Evolutionary conservation across 2,329 filamentous ascomycete species (phyloP).

Genomic region (Aspergillus quadricinctus): DNA sequence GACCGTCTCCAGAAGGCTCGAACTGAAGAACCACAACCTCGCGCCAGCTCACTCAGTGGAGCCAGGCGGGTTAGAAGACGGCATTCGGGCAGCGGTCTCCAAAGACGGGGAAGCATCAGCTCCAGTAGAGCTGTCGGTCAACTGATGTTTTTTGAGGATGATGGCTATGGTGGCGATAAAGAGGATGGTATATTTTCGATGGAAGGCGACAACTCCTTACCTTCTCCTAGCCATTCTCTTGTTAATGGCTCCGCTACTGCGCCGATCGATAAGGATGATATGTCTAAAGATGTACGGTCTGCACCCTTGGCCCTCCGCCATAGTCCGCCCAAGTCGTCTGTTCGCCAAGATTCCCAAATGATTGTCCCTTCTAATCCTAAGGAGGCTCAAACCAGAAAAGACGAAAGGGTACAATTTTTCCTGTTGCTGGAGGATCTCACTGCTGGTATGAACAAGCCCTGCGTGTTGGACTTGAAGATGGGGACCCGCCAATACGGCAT

Average conservation of each 20-base stretch:
- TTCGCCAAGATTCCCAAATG: conserved; percentile 14
- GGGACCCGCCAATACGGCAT: conserved; percentile 95
- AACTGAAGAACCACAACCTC: conserved; percentile 45
- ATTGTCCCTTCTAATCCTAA: conserved; percentile 66
- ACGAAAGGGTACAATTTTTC: conserved; percentile 79
- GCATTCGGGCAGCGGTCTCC: conserved; percentile 81
- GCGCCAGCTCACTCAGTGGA: conserved; percentile 26
- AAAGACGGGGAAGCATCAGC: conserved; percentile 68
- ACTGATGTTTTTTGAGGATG: conserved; percentile 86
- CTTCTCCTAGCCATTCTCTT: conserved; percentile 6
- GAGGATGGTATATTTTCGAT: conserved; percentile 67
- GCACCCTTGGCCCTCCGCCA: background rate
- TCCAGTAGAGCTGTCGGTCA: conserved; percentile 68
- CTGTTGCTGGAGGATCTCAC: conserved; percentile 91
- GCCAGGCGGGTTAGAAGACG: conserved; percentile 53
- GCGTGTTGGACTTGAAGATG: conserved; percentile 98
- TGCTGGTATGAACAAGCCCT: conserved; percentile 91
- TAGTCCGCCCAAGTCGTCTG: conserved; percentile 1
- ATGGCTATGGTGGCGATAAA: conserved; percentile 76
- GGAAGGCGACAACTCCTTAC: conserved; percentile 50
- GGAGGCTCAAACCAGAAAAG: conserved; percentile 57
- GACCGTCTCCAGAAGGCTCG: conserved; percentile 31
- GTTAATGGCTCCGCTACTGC: conserved; percentile 12
- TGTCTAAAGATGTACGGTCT: background rate
- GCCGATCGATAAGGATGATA: conserved; percentile 5